Conservation (phyloP, 306 rosid genomes). For the Citrullus colocynthis region DNA sequence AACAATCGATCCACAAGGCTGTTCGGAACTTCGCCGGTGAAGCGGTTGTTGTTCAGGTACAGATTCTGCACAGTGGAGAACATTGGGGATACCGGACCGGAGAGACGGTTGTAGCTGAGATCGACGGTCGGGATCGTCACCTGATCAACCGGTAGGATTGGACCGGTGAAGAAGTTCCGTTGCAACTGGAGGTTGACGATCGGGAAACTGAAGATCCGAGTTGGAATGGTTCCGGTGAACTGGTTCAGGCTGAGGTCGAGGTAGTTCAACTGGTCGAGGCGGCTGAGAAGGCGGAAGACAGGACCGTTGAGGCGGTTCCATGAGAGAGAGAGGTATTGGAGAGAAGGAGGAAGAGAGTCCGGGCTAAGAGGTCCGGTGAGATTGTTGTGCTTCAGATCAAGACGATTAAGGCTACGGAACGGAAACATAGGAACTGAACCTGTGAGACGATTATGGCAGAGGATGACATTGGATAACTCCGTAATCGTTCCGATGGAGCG, state of each 20-base stretch:
- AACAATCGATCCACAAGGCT: slow-evolving; percentile 64
- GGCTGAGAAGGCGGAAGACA: slow-evolving; percentile 40
- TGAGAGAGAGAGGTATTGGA: slow-evolving; percentile 66
- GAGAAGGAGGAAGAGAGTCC: slow-evolving; percentile 54
- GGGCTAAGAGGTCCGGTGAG: slow-evolving; percentile 58
- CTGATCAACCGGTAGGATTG: slow-evolving; percentile 40
- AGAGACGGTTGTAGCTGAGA: slow-evolving; percentile 66
- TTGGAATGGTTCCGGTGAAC: slow-evolving; percentile 62
- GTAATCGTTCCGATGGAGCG: slow-evolving; percentile 43
- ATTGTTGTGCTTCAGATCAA: slow-evolving; percentile 73
- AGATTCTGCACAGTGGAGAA: slow-evolving; percentile 71
- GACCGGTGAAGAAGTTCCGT: slow-evolving; percentile 57
- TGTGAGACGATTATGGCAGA: slow-evolving; percentile 68
- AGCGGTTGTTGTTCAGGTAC: slow-evolving; percentile 78
- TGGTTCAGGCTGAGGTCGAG: slow-evolving; percentile 76
- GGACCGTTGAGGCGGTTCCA: slow-evolving; percentile 68
- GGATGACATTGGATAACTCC: slow-evolving; percentile 58
- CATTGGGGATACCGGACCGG: slow-evolving; percentile 60
- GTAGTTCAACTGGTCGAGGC: slow-evolving; percentile 51
- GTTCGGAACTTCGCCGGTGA: slow-evolving; percentile 72
- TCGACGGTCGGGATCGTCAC: slow-evolving; percentile 72
- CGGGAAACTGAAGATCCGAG: slow-evolving; percentile 66
- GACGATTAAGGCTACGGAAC: slow-evolving; percentile 41
- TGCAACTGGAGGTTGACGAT: slow-evolving; percentile 55
- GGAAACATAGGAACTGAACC: slow-evolving; percentile 59